These are phyloP conservation scores for Globisporangium recalcitrans DNA, from an alignment of 352 stramenopile species.

Conservation along the genomic window DNA sequence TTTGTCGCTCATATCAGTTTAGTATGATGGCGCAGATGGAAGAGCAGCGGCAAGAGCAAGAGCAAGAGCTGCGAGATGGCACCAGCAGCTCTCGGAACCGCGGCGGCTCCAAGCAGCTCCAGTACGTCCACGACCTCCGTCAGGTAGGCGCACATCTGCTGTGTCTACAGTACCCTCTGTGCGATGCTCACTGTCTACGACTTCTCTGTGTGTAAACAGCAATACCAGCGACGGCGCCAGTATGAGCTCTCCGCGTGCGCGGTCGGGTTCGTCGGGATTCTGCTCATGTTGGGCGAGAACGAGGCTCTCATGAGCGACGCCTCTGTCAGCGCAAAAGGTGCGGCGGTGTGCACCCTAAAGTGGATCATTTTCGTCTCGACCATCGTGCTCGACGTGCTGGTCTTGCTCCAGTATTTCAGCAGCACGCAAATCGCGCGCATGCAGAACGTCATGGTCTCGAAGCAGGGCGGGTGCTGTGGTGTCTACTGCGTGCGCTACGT, in stretches of 20 bases:
- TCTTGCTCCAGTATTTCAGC: conserved; percentile 47
- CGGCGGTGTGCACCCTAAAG: conserved; percentile 33
- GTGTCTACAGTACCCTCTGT: not conserved
- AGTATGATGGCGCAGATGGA: conserved; percentile 3
- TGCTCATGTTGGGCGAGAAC: conserved; percentile 70
- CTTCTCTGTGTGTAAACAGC: conserved; percentile 28
- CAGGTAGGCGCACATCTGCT: conserved; percentile 1
- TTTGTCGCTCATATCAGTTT: not conserved
- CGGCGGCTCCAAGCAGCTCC: conserved; percentile 16
- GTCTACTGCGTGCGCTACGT: conserved; percentile 24
- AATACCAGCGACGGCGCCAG: conserved; percentile 39
- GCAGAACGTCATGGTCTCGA: conserved; percentile 37
- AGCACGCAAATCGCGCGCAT: conserved; percentile 45
- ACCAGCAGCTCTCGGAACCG: not conserved
- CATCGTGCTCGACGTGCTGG: conserved; percentile 31
- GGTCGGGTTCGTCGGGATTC: conserved; percentile 38
- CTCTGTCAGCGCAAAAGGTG: not conserved
- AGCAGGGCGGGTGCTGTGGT: conserved; percentile 4
- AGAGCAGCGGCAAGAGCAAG: not conserved
- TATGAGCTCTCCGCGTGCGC: conserved; percentile 51
- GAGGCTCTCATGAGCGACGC: conserved; percentile 34
- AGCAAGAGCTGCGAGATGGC: conserved; percentile 5
- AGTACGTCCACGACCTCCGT: conserved; percentile 21
- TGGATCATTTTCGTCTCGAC: conserved; percentile 30
- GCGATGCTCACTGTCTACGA: not conserved